Evolutionary conservation across 768 basidiomycete species (phyloP).

Genomic region (Sistotremastrum suecicum): DNA sequence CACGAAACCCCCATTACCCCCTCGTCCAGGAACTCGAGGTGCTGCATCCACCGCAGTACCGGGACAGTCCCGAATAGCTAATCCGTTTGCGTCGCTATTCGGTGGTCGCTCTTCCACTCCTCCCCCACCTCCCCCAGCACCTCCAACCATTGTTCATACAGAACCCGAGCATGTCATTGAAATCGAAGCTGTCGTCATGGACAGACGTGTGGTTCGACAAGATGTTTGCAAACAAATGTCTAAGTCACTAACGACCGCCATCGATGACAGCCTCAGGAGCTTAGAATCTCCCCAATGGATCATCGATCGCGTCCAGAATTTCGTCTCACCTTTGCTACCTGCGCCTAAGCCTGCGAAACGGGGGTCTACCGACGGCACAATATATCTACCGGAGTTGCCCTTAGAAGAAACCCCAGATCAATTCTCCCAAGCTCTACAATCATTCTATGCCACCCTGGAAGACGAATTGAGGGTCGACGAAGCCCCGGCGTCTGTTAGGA

Average conservation of each 20-base stretch:
- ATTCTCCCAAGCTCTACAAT: constrained; percentile 42
- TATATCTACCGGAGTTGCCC: not conserved
- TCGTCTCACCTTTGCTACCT: constrained; percentile 41
- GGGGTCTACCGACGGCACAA: constrained; percentile 1
- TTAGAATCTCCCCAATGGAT: constrained; percentile 41
- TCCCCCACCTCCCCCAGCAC: constrained; percentile 19
- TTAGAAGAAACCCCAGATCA: constrained; percentile 25
- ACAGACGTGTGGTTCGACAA: constrained; percentile 33
- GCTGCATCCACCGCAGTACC: constrained; percentile 9
- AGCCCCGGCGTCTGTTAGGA: constrained; percentile 19
- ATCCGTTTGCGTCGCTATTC: constrained; percentile 75
- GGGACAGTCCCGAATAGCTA: constrained; percentile 36
- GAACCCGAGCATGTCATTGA: constrained; percentile 29
- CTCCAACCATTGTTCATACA: constrained; percentile 6
- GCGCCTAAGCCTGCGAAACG: constrained; percentile 25
- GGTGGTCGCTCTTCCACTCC: constrained; percentile 26
- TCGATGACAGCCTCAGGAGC: constrained; percentile 31
- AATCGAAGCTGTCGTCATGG: constrained; percentile 47
- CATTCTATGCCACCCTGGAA: constrained; percentile 55
- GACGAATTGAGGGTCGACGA: constrained; percentile 39
- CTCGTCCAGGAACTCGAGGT: constrained; percentile 16
- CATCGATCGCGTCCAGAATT: constrained; percentile 40
- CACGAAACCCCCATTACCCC: constrained; percentile 35
- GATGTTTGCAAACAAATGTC: constrained; percentile 42
- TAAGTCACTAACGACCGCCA: constrained; percentile 37